phyloP scores from a whole-genome alignment of 495 filamentous ascomycete genomes.

The Pyrenopolyporus hunteri region DNA sequence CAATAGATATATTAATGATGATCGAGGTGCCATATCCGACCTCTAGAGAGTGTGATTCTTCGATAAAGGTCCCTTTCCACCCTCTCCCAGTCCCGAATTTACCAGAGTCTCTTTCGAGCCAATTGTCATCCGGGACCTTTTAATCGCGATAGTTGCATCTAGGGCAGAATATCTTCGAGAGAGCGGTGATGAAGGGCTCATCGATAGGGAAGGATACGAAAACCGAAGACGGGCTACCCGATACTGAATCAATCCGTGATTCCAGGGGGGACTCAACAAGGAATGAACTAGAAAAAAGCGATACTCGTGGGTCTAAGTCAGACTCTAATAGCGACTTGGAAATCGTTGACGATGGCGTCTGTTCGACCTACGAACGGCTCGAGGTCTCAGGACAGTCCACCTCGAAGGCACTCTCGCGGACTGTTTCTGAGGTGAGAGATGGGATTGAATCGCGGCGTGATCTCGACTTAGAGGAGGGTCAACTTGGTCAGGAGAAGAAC shows the following conservation, averaged over 20 bases:
- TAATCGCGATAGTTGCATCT: neutral
- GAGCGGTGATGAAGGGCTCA: constrained; percentile 10
- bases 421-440: constrained; percentile 42
- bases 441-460: constrained; percentile 41
- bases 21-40: no score
- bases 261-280: neutral
- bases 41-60: no score
- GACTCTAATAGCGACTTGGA: constrained; percentile 9
- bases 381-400: neutral
- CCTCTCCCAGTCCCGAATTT: no score
- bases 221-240: neutral
- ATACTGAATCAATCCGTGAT: neutral
- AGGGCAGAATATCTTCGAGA: no score
- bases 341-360: neutral
- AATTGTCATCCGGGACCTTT: no score
- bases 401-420: constrained; percentile 14
- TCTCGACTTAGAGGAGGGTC: constrained; percentile 34
- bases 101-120: no score
- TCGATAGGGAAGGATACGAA: constrained; percentile 11
- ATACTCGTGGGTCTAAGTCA: neutral
- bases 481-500: constrained; percentile 23
- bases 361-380: neutral
- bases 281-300: constrained; percentile 9
- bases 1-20: constrained; percentile 4
- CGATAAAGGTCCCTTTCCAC: no score